Percentiles rank a stretch among this genome's conserved stretches.
These are phyloP conservation scores for Crucihimalaya himalaica DNA, from an alignment of 345 rosid genomes.

Conservation along the genomic window DNA sequence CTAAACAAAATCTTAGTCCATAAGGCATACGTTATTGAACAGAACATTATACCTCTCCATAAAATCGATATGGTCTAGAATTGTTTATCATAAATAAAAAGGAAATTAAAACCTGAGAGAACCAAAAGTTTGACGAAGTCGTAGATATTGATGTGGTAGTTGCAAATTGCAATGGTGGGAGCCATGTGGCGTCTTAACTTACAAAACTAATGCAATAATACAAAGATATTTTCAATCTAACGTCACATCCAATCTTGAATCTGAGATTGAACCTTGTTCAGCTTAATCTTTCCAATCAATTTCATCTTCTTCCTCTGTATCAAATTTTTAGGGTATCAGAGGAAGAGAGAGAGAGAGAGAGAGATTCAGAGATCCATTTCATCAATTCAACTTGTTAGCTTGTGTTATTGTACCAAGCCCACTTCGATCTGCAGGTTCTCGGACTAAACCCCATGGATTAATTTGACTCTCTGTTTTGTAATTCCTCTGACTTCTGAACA, in stretches of 20 bases:
- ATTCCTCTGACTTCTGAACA: conserved; percentile 15
- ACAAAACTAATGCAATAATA: not conserved
- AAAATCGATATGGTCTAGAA: too few relatives aligned
- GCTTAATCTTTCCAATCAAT: not conserved
- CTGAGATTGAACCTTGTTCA: conserved; percentile 10
- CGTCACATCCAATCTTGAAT: conserved; percentile 30
- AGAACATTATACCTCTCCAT: too few relatives aligned
- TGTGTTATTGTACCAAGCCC: not conserved
- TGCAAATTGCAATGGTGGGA: not conserved
- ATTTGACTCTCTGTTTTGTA: conserved; percentile 27
- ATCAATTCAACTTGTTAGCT: not conserved
- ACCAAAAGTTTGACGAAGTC: conserved; percentile 12
- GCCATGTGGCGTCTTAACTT: conserved; percentile 32
- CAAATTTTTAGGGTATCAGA: not conserved
- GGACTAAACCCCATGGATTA: not conserved
- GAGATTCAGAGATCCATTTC: not conserved
- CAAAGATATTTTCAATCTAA: not conserved
- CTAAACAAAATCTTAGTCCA: too few relatives aligned
- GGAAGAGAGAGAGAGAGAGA: conserved; percentile 16
- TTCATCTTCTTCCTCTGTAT: not conserved
- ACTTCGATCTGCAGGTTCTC: conserved; percentile 10
- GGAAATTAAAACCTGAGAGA: too few relatives aligned
- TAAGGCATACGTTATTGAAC: too few relatives aligned
- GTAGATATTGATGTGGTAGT: not conserved
- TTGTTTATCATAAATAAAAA: too few relatives aligned